Evolutionary conservation across 2,329 filamentous ascomycete species (phyloP).

Genomic region (Ophiostoma himal-ulmi): DNA sequence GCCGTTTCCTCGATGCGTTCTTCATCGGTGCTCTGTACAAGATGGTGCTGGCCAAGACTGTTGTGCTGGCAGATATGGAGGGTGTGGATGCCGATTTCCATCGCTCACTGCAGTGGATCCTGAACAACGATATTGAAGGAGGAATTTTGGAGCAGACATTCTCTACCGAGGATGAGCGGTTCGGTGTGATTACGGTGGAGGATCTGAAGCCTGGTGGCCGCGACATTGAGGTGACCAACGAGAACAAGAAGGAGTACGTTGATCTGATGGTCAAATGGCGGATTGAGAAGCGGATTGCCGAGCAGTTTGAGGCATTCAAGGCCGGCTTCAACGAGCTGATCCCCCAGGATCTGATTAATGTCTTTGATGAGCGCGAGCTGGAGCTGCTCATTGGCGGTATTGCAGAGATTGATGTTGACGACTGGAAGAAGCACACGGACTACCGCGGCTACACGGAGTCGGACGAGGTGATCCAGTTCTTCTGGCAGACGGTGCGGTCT

Average conservation of each 20-base stretch:
- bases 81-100: conserved; percentile 98
- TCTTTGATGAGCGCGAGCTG: conserved; percentile 95
- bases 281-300: conserved; percentile 95
- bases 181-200: conserved; percentile 88
- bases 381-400: conserved; percentile 97
- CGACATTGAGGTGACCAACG: conserved; percentile 93
- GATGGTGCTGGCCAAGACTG: conserved; percentile 94
- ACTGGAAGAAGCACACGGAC: conserved; percentile 99
- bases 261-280: conserved; percentile 99
- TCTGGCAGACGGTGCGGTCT: conserved; percentile 94
- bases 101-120: conserved; percentile 90
- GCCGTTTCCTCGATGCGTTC: conserved; percentile 95
- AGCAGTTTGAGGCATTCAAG: conserved; percentile 98
- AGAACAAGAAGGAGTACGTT: conserved; percentile 98
- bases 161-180: conserved; percentile 93
- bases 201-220: conserved; percentile 86
- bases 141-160: conserved; percentile 94
- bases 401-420: conserved; percentile 98
- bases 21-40: conserved; percentile 99
- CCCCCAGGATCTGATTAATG: conserved; percentile 90
- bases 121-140: conserved; percentile 92
- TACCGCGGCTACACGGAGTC: conserved; percentile 98
- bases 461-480: conserved; percentile 95
- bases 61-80: conserved; percentile 92
- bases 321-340: conserved; percentile 97